Evolutionary conservation across 163 green algal genomes (phyloP), one percentile per base, ranked within the genome.

Genomic region (Chlorella variabilis): DNA sequence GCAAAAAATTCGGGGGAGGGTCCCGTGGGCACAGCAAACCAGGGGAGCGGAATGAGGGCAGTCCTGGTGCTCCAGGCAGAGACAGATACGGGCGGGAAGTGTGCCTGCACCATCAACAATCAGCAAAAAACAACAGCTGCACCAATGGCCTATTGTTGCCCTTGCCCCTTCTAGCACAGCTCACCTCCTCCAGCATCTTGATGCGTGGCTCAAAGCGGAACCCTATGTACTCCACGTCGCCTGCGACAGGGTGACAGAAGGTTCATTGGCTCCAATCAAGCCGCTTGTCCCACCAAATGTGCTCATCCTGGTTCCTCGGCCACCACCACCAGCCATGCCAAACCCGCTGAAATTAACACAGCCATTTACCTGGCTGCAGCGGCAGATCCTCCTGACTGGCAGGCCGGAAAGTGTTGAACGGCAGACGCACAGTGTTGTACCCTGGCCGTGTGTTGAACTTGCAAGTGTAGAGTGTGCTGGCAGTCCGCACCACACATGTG

Each of bases 341-440:
- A n/a, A n/a, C n/a, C n/a, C n/a, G n/a, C n/a, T n/a, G n/a, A n/a
- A n/a, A n/a, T n/a, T n/a, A n/a, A n/a, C n/a, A n/a, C n/a, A n/a
- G n/a, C n/a, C n/a, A n/a, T n/a, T 41, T 41, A 82, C 76, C 76
- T 17, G 63, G 76, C 41, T 66, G 48, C 62, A 82, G 66, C 39
- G 77, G 77, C n/a, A 38, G 62, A 42, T 77, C 73, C 29, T 82
- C 90, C 6, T 87, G 38, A 56, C 83, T 77, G 66, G 91, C 86
- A 13, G 89, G 81, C 20, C 91, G 82, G 87, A 98, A 98, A 21
- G 84, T 77, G 20, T 84, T 90, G 82, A 89, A 98, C 11, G 96
- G 94, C 75, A 98, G 86, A 9, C 94, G 87, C 17, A 96, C 84
- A 4, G 89, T 95, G 41, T 76, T 71, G 83, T 94, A 98, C 13